Conservation (phyloP, 176 grass and related monocot species). For the Juncus effusus region DNA sequence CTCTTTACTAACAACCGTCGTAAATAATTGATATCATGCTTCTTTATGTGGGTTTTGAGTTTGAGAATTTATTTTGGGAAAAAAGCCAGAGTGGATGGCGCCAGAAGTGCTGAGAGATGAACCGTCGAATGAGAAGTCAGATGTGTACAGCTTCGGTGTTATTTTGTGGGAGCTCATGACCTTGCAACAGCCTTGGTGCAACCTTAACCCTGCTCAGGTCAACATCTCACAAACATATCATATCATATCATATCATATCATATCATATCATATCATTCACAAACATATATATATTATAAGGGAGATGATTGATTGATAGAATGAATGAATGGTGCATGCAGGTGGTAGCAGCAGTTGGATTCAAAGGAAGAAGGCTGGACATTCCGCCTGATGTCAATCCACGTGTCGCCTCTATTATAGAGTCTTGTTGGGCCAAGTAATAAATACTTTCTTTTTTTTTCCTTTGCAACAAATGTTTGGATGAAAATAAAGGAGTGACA, state of each 20-base stretch:
- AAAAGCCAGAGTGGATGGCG: conserved; percentile 98
- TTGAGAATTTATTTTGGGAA: conserved; percentile 23
- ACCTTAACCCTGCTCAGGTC: conserved; percentile 90
- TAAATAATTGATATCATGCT: background rate
- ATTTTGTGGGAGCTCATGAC: conserved; percentile 99
- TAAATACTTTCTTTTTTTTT: background rate
- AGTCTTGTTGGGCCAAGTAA: conserved; percentile 93
- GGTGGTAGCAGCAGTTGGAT: conserved; percentile 94
- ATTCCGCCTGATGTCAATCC: conserved; percentile 77
- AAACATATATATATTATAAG: too few species aligned
- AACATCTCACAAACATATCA: background rate
- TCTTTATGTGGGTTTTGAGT: conserved; percentile 1
- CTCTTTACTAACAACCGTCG: conserved; percentile 15
- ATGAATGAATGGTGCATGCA: conserved; percentile 15
- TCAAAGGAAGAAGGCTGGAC: conserved; percentile 88
- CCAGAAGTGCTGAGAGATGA: conserved; percentile 96
- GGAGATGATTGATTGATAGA: background rate
- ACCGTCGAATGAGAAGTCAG: conserved; percentile 97
- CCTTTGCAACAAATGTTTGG: conserved; percentile 14
- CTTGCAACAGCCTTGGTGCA: conserved; percentile 94
- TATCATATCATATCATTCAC: background rate
- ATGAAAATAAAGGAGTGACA: conserved; percentile 9
- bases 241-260: conserved; percentile 4
- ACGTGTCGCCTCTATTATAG: conserved; percentile 66
- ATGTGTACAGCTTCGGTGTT: conserved; percentile 89